Percentiles rank a stretch among this genome's conserved stretches.
These are phyloP conservation scores for Begonia fuchsioides DNA, from an alignment of 306 rosid species.

Conservation along the genomic window DNA sequence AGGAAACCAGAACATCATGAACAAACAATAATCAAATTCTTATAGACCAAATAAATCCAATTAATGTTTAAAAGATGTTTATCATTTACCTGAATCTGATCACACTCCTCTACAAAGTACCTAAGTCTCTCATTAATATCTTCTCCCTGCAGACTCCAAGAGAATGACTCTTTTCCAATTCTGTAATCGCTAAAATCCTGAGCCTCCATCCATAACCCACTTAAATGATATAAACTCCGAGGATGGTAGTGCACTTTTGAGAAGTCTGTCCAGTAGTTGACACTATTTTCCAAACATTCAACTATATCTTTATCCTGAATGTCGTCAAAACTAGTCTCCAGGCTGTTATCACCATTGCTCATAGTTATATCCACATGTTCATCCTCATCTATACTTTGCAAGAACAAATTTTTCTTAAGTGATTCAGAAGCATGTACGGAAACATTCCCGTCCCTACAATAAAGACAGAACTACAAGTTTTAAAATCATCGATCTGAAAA, in stretches of 20 bases:
- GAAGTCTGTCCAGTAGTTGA: conserved; percentile 77
- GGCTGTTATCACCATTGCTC: conserved; percentile 15
- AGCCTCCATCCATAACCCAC: conserved; percentile 47
- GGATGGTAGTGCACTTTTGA: conserved; percentile 90
- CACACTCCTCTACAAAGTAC: conserved; percentile 82
- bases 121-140: conserved; percentile 79
- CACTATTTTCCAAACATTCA: conserved; percentile 53
- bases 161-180: conserved; percentile 57
- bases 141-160: conserved; percentile 53
- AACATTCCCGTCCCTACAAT: conserved; percentile 68
- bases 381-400: conserved; percentile 56
- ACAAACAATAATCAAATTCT: too few species aligned
- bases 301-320: conserved; percentile 43
- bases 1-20: too few species aligned
- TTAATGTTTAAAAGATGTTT: too few species aligned
- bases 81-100: conserved; percentile 56
- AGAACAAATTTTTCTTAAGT: conserved; percentile 47
- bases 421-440: conserved; percentile 47
- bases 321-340: conserved; percentile 18
- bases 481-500: too few species aligned
- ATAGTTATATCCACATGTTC: conserved; percentile 24
- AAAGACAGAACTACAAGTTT: background rate
- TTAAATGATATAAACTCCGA: conserved; percentile 58
- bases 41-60: too few species aligned
- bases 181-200: conserved; percentile 64